Base-by-base conservation (phyloP, 2,329 filamentous ascomycete species). In the Parastagonospora nodorum region DNA sequence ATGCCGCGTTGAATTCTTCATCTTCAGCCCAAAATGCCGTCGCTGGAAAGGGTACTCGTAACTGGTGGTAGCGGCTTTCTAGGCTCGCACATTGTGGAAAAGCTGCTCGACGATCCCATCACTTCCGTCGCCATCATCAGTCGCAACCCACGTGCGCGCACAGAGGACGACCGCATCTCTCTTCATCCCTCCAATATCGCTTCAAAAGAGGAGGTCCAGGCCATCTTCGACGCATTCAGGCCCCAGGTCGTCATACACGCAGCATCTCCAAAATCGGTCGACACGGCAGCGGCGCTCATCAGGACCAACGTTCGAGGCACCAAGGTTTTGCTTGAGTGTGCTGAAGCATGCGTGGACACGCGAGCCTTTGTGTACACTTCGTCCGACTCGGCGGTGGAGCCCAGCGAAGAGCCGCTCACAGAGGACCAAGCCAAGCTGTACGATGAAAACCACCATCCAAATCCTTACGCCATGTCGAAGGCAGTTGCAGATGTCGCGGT, bases 61-160 rank as follows among this genome's bases (percentile, higher is more conserved):
- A 74, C 75, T 5, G 77, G 77, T 42, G 77, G 77, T 36, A 71
- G 72, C 40, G 77, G 78, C 14, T 79, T 80, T 58, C 66, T 80
- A 5, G 78, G 78, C n/a, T 59, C 71, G 40, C 74, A 78, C 56
- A 75, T 80, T 51, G 75, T 79, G 32, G 61, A 68, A 19, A 67
- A 74, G 28, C 69, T 80, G 16, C 63, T 75, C 19, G 57, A 67
- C 12, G 64, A 67, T 42, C 69, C 70, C 12, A 72, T 67, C 51
- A 62, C 63, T 30, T 65, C 68, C 24, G 60, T 79, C 50, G 71
- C 72, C n/a, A 69, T 75, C 29, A 67, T 77, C 49, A 76, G 75
- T 55, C 66, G 77, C 47, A 63, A 71, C 53, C 60, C 69, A 7
- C 63, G 71, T 69, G 69, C 41, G 43, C 61, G 61, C 15, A 58